A percentile compares a stretch with the other conserved stretches of the same genome.
These are phyloP conservation scores for Spergularia azorica DNA, from an alignment of 179 eudicot genomes.

Conservation along the genomic window DNA sequence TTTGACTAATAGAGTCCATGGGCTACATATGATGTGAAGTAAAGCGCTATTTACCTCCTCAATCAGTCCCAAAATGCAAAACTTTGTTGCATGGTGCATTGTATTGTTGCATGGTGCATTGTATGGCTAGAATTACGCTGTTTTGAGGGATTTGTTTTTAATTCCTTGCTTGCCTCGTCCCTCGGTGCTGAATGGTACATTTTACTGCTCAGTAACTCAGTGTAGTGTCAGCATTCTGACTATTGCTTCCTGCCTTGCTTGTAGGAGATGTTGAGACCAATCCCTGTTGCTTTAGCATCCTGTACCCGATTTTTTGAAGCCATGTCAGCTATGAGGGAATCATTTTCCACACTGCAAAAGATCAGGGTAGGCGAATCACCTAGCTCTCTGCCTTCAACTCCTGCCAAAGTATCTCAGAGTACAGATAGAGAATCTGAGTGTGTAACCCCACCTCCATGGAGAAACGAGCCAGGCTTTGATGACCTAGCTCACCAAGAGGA, in stretches of 20 bases:
- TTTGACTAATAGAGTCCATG: not conserved
- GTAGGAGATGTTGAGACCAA: constrained; percentile 98
- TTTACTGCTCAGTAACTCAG: not conserved
- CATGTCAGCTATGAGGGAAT: constrained; percentile 99
- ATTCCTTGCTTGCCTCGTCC: not conserved
- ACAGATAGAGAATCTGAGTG: constrained; percentile 54
- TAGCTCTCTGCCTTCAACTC: constrained; percentile 45
- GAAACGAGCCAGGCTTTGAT: constrained; percentile 54
- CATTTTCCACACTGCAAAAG: constrained; percentile 81
- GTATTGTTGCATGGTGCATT: not conserved
- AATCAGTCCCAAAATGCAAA: not conserved
- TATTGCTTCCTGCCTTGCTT: constrained; percentile 1
- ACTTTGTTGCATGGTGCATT: not conserved
- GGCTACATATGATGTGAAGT: not conserved
- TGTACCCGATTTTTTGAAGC: constrained; percentile 97
- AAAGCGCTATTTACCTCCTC: not conserved
- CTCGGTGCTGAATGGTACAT: not conserved
- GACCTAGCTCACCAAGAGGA: constrained; percentile 46
- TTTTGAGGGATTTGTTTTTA: not conserved
- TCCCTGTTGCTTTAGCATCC: constrained; percentile 98
- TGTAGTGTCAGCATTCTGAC: not conserved
- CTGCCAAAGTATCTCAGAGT: constrained; percentile 40
- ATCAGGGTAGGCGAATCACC: constrained; percentile 67
- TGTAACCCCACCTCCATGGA: constrained; percentile 80
- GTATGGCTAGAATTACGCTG: not conserved